Evolutionary conservation across 148 eudicot species (phyloP), one percentile per base, ranked within the genome.

Genomic region (Rhododendron vialii): DNA sequence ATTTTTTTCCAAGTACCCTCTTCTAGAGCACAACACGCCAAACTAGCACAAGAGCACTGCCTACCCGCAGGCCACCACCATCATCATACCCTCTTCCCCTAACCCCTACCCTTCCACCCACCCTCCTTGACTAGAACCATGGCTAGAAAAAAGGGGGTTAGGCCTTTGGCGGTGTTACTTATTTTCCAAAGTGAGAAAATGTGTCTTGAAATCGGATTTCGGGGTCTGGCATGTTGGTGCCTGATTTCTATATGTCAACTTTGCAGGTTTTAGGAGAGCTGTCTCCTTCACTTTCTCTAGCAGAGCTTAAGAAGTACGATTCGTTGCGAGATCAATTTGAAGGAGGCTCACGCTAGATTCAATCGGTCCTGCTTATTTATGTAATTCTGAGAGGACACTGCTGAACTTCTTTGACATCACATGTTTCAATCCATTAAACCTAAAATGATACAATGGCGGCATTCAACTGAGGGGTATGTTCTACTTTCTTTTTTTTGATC

Each of bases 231-330:
- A 24, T 35, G 71, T 57, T 78, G 28, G 38, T 12, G 13, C 10
- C 50, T 87, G 30, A 13, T 51, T 83, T 77, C 65, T 69, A 50
- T 41, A 3, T 22, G 35, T 63, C 10, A 75, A 76, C 77, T 81
- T 85, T 92, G 90, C 92, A 96, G 99, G 98, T 94, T 26, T 84
- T 96, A 43, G 94, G 86, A 89, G 99, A 96, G 84, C 89, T 96
- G 51, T 90, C 94, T 71, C 99, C 99, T 35, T 96, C 99, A 24
- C 94, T 96, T 59, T 96, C 99, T 80, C 85, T 95, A 82, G 91
- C 95, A 10, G 99, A 96, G 89, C 96, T 96, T 43, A 91, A 85
- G 81, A 96, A 95, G 88, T 96, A 96, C 55, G 98, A 96, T 90
- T 84, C 86, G 89, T 84, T 96, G 88, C 93, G 99, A 50, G 95